These are phyloP conservation scores for Aureobasidium melanogenum DNA, from an alignment of 2,329 filamentous ascomycete genomes.

Conservation along the genomic window DNA sequence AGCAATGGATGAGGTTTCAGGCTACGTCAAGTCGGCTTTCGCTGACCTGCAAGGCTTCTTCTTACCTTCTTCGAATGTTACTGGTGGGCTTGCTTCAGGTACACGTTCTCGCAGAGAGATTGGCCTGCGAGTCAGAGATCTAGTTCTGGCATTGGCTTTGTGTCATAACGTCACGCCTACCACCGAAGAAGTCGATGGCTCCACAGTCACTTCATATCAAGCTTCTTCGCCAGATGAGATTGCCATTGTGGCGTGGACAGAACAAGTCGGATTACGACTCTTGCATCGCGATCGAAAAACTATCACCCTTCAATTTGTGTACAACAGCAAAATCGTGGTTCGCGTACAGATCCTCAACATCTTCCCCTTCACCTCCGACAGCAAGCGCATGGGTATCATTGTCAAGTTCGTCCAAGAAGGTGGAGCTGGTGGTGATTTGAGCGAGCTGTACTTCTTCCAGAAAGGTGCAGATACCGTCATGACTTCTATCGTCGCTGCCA, in stretches of 20 bases:
- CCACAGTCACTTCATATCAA: slow-evolving; percentile 76
- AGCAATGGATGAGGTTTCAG: slow-evolving; percentile 92
- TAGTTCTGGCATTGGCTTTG: slow-evolving; percentile 82
- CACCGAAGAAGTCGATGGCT: slow-evolving; percentile 70
- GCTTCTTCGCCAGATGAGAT: slow-evolving; percentile 97
- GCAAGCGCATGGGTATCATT: slow-evolving; percentile 96
- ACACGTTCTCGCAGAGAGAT: slow-evolving; percentile 89
- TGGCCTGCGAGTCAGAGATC: slow-evolving; percentile 81
- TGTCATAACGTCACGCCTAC: slow-evolving; percentile 98
- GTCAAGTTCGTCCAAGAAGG: slow-evolving; percentile 60
- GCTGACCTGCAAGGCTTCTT: slow-evolving; percentile 45
- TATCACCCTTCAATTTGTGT: slow-evolving; percentile 72
- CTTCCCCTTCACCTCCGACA: slow-evolving; percentile 95
- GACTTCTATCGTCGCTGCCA: slow-evolving; percentile 87
- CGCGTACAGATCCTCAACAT: slow-evolving; percentile 84
- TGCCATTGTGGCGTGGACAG: slow-evolving; percentile 92
- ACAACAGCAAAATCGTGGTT: slow-evolving; percentile 65
- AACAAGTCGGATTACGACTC: slow-evolving; percentile 79
- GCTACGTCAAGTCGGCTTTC: slow-evolving; percentile 81
- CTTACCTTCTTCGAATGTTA: slow-evolving; percentile 61
- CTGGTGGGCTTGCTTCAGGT: slow-evolving; percentile 36
- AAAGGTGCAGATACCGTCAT: slow-evolving; percentile 98
- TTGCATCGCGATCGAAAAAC: slow-evolving; percentile 77
- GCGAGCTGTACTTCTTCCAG: slow-evolving; percentile 95
- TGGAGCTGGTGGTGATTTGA: slow-evolving; percentile 36